Base-by-base conservation (phyloP, 192 early-diverging fungal genomes). In the Coemansia asiatica region DNA sequence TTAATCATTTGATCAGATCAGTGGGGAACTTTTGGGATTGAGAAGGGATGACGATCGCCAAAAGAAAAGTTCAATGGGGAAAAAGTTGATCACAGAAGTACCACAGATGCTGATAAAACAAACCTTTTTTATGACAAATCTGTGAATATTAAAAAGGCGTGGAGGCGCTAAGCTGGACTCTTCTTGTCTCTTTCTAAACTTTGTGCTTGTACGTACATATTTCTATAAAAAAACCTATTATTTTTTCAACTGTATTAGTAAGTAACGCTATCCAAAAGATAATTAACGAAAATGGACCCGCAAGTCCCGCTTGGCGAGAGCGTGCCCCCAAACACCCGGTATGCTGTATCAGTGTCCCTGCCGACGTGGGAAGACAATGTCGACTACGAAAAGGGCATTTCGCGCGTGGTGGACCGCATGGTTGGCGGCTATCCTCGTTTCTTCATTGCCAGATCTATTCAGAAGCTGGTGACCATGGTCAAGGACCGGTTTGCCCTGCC, bases 371-470 rank as follows among this genome's bases (percentile, higher is more conserved):
- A 83, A 16, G 92, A 91, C 82, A 96, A 96, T 68, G 82, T 98
- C 50, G 90, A 88, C 36, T 98, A 98, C 61, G 96, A 98, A 67
- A 91, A 95, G 80, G 92, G 86, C n/a, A 85, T 88, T 36, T 80
- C 85, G 9, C 70, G 84, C 5, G 91, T 96, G 22, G 73, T 89
- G 44, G 68, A 82, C 26, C 82, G 74, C 33, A 90, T 98, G 88
- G 79, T 85, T 40, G 84, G 83, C 44, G 96, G 96, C 1, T 98
- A 98, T 68, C 96, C 96, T 12, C 90, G 96, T 36, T 98, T 98
- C 83, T 94, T 96, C 65, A 91, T 91, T 81, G 88, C 49, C 44
- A 73, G 44, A 74, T 48, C 67, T 31, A 68, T 77, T 16, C 68
- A 77, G 64, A 68, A 68, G 58, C 80, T 85, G 16, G 79, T 76